phyloP scores from a whole-genome alignment of 2,329 filamentous ascomycete species.

The Geosmithia flava region DNA sequence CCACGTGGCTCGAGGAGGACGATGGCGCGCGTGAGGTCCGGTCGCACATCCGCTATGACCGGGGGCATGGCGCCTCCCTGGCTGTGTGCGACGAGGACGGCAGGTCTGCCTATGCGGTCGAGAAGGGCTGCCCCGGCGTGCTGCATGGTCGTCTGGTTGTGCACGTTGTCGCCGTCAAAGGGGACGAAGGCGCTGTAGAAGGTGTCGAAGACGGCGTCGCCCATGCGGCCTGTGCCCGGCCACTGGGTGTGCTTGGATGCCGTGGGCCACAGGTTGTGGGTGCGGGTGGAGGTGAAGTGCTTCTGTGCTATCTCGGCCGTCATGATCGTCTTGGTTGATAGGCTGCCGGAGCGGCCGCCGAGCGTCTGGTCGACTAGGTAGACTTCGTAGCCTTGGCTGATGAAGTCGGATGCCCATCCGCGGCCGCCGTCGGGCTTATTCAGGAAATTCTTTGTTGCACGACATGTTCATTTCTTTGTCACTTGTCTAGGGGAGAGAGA shows the following conservation, averaged over 20 bases:
- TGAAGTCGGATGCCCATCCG: slow-evolving; percentile 35
- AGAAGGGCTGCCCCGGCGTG: slow-evolving; percentile 26
- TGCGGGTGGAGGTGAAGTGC: slow-evolving; percentile 21
- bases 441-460: slow-evolving; percentile 19
- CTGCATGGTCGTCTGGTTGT: slow-evolving; percentile 22
- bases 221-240: slow-evolving; percentile 24
- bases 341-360: slow-evolving; percentile 30
- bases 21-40: slow-evolving; percentile 25
- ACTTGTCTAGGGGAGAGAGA: neutral
- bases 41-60: slow-evolving; percentile 27
- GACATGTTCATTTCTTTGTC: neutral
- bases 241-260: slow-evolving; percentile 27
- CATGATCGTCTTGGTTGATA: slow-evolving; percentile 15
- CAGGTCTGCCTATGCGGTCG: slow-evolving; percentile 26
- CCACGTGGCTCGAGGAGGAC: slow-evolving; percentile 32
- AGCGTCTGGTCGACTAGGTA: slow-evolving; percentile 23
- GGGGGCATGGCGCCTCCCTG: slow-evolving; percentile 29
- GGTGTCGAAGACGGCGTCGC: slow-evolving; percentile 25
- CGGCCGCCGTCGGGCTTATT: slow-evolving; percentile 33
- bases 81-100: slow-evolving; percentile 29
- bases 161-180: slow-evolving; percentile 16
- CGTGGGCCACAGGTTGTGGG: slow-evolving; percentile 24
- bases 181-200: slow-evolving; percentile 27
- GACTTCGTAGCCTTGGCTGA: slow-evolving; percentile 28
- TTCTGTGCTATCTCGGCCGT: slow-evolving; percentile 20